Evolutionary conservation across 192 early-diverging fungal species (phyloP), one percentile per base, ranked within the genome.

Genomic region (Coemansia sp.): DNA sequence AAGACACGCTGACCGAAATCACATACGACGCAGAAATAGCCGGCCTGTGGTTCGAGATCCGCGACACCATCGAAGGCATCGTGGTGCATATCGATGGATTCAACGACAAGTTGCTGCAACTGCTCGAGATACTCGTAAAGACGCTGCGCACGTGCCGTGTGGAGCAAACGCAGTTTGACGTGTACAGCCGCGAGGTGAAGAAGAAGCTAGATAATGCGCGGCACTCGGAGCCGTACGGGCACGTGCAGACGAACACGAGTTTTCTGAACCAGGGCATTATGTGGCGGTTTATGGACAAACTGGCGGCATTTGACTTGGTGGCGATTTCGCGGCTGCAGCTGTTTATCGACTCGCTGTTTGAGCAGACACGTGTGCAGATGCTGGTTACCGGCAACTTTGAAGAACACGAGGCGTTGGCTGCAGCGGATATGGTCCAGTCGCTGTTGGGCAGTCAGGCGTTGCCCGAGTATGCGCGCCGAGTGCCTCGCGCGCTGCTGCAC

Each of bases 11-110:
- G 62, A 90, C 85, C 69, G 92, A 96, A 63, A 87, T 89, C 61
- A 86, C 91, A 0, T 97, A 98, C 71, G 91, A 93, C 65, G 97
- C 95, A 10, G 87, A 90, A 66, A 84, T 94, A 2, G 93, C 94
- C 4, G 97, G 94, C 5, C 69, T 97, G 40, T 83, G 78, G 59
- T 97, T 92, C 55, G 84, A 83, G 31, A 78, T 94, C 60, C 84
- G 88, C 55, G 86, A 87, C 61, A 83, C 81, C 38, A 72, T 86
- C 15, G 89, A 94, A 51, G 90, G 87, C n/a, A 79, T 93, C 51
- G 58, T 82, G 62, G 72, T 98, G 50, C 80, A 79, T 12, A 65
- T 95, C 11, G 81, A 80, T 34, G 96, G 96, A 17, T 98, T 92
- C 72, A 94, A 92, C 61, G 93, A 96, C 78, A 96, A 96, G 71